Evolutionary conservation across 2,329 filamentous ascomycete genomes (phyloP).

Genomic region (Trichophyton benhamiae): DNA sequence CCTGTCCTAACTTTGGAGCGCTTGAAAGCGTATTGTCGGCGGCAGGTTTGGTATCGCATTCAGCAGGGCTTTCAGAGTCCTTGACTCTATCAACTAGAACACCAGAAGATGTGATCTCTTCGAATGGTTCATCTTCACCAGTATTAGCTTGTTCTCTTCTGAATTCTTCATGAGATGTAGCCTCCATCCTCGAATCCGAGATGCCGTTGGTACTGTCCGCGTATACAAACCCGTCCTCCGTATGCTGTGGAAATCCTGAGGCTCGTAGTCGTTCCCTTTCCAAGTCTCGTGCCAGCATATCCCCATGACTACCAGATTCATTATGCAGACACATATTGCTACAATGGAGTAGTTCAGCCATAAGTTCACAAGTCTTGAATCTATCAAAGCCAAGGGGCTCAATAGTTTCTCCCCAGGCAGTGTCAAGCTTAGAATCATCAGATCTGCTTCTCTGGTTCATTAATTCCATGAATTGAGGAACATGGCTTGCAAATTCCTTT

Average conservation of each 20-base stretch:
- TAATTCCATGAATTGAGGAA: constrained; percentile 86
- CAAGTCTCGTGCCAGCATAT: constrained; percentile 65
- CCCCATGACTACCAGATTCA: constrained; percentile 75
- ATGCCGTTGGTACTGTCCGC: constrained; percentile 36
- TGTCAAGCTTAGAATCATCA: constrained; percentile 44
- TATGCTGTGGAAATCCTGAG: constrained; percentile 55
- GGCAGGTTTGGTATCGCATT: constrained; percentile 9
- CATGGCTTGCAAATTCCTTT: constrained; percentile 75
- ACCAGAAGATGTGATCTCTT: constrained; percentile 62
- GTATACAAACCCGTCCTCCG: constrained; percentile 44
- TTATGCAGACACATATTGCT: constrained; percentile 98
- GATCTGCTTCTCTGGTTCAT: constrained; percentile 38
- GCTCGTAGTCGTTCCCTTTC: constrained; percentile 65
- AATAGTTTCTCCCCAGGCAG: constrained; percentile 81
- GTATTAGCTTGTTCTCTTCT: constrained; percentile 19
- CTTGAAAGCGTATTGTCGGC: constrained; percentile 15
- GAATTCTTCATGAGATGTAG: constrained; percentile 40
- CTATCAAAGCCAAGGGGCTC: constrained; percentile 93
- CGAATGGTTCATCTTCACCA: constrained; percentile 79
- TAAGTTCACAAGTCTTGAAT: constrained; percentile 97
- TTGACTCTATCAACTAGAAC: constrained; percentile 63
- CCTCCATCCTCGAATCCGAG: neutral
- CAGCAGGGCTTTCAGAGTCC: constrained; percentile 49
- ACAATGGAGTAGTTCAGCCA: constrained; percentile 94
- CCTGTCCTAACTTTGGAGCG: constrained; percentile 42